These are phyloP conservation scores for Paecilomyces fulvus DNA, from an alignment of 2,329 filamentous ascomycete genomes.

Conservation along the genomic window DNA sequence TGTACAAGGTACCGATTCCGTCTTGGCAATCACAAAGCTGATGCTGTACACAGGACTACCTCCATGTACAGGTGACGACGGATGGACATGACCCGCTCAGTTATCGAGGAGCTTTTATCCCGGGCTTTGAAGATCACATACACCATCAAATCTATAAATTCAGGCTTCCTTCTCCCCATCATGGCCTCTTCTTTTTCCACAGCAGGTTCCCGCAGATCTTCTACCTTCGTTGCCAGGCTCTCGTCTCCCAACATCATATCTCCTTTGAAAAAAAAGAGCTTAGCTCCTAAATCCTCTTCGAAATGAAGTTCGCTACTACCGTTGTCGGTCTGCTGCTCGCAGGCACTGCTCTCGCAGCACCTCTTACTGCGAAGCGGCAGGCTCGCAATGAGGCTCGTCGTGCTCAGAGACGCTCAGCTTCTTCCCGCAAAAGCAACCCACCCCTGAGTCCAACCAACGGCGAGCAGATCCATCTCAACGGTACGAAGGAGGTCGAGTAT, in stretches of 20 bases:
- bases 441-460: conserved; percentile 22
- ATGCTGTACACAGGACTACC: not conserved
- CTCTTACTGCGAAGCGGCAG: conserved; percentile 25
- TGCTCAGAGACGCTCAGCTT: conserved; percentile 9
- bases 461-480: conserved; percentile 19
- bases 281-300: conserved; percentile 10
- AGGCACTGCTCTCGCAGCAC: conserved; percentile 38
- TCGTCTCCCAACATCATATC: not conserved
- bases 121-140: not conserved
- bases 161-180: not conserved
- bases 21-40: not conserved
- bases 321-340: conserved; percentile 32
- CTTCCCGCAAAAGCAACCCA: conserved; percentile 16
- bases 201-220: not conserved
- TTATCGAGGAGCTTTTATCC: not conserved
- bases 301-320: conserved; percentile 44
- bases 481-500: conserved; percentile 38
- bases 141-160: not conserved
- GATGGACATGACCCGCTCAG: not conserved
- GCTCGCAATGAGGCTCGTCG: conserved; percentile 16
- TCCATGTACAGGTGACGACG: not conserved
- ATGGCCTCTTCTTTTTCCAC: not conserved
- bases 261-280: not conserved
- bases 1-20: not conserved
- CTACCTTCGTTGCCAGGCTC: not conserved